Evolutionary conservation across 176 grass and related monocot species (phyloP).

Genomic region (Triticum timopheevii): DNA sequence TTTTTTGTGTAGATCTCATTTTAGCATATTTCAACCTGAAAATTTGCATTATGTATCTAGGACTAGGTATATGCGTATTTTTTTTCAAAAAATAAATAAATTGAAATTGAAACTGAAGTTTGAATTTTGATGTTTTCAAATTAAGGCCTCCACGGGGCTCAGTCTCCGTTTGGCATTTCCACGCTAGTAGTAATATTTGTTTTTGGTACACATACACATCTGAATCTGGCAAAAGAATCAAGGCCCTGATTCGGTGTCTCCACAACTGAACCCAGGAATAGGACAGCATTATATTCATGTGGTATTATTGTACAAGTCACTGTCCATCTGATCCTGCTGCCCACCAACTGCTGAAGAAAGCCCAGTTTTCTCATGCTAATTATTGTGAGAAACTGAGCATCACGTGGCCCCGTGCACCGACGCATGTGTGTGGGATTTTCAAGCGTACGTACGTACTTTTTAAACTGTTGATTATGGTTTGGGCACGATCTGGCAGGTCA

Average conservation of each 20-base stretch:
- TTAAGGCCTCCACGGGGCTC: too few species aligned
- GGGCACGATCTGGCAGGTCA: background rate
- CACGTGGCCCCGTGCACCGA: background rate
- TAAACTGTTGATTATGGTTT: constrained; percentile 9
- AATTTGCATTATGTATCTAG: too few species aligned
- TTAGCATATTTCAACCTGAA: too few species aligned
- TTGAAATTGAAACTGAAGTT: too few species aligned
- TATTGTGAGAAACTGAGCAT: background rate
- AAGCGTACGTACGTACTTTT: background rate
- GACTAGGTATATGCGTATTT: too few species aligned
- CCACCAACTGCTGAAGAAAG: background rate
- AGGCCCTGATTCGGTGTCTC: background rate
- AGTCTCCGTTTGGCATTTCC: too few species aligned
- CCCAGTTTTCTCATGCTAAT: background rate
- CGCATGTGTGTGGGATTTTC: background rate
- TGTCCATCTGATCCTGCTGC: constrained; percentile 6
- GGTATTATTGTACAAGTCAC: background rate
- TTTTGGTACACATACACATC: background rate
- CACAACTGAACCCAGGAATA: background rate
- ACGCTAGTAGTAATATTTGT: background rate
- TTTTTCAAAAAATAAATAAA: too few species aligned
- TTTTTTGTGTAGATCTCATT: too few species aligned
- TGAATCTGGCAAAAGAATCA: background rate
- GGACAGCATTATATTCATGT: background rate
- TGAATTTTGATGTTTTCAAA: too few species aligned